phyloP scores from a whole-genome alignment of 345 rosid genomes.

The Eucalyptus fibrosa region DNA sequence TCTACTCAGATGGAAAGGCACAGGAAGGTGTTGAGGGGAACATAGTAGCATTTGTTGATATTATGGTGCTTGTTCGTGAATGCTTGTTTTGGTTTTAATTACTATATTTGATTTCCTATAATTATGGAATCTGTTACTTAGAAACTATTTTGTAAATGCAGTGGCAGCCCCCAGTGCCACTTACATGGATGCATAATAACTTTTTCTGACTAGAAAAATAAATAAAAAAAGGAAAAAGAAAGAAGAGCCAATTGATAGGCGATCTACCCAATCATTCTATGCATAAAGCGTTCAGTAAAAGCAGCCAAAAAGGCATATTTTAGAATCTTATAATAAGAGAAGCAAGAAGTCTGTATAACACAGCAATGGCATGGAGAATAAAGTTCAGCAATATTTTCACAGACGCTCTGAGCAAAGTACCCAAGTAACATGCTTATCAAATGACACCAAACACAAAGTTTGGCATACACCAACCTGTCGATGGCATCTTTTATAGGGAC shows the following conservation, averaged over 20 bases:
- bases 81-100: background rate
- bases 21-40: background rate
- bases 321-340: background rate
- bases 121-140: background rate
- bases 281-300: background rate
- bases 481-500: slow-evolving; percentile 24
- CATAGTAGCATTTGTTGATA: background rate
- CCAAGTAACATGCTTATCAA: background rate
- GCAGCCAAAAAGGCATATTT: background rate
- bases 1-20: background rate
- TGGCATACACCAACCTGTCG: slow-evolving; percentile 22
- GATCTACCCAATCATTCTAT: background rate
- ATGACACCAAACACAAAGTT: background rate
- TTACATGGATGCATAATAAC: background rate
- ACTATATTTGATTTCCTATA: background rate
- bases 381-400: background rate
- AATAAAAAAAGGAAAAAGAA: background rate
- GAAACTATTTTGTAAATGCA: background rate
- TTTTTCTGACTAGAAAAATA: background rate
- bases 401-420: background rate
- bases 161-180: background rate
- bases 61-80: background rate
- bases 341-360: background rate
- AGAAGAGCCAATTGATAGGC: background rate
- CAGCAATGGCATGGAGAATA: background rate